Conservation (phyloP, 176 grass and related monocot species). For the Aegilops speltoides region DNA sequence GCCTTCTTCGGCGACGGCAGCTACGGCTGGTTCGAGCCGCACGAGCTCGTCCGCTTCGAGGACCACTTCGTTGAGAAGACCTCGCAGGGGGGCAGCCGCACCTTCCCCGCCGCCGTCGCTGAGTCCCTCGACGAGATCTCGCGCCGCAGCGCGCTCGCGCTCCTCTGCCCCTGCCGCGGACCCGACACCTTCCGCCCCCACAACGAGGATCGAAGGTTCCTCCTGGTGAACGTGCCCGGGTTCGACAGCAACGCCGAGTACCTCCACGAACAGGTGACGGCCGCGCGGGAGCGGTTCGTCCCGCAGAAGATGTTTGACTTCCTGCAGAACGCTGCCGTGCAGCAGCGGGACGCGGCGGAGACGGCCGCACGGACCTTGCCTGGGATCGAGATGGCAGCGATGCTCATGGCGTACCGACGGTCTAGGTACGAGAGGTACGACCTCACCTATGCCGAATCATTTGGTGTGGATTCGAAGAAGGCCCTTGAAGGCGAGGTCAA, state of each 20-base stretch:
- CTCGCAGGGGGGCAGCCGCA: conserved; percentile 48
- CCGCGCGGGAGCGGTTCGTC: conserved; percentile 46
- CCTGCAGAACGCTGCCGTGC: conserved; percentile 45
- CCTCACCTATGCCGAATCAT: conserved; percentile 80
- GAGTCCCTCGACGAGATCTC: conserved; percentile 82
- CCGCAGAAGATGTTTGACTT: conserved; percentile 33
- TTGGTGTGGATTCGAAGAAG: conserved; percentile 55
- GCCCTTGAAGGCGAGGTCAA: conserved; percentile 19
- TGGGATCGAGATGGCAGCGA: conserved; percentile 49
- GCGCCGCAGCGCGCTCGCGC: conserved; percentile 59
- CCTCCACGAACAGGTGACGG: conserved; percentile 59
- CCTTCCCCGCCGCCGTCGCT: conserved; percentile 61
- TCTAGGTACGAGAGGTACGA: conserved; percentile 49
- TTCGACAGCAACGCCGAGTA: conserved; percentile 72
- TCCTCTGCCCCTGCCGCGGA: conserved; percentile 62
- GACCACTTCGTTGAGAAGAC: conserved; percentile 60
- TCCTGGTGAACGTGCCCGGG: conserved; percentile 68
- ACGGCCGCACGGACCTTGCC: neutral
- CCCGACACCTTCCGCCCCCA: conserved; percentile 44
- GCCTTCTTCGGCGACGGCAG: conserved; percentile 97
- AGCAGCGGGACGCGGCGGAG: conserved; percentile 27
- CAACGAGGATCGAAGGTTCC: conserved; percentile 35
- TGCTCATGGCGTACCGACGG: conserved; percentile 61
- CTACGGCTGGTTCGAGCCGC: conserved; percentile 93
- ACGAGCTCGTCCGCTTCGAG: conserved; percentile 72